phyloP scores from a whole-genome alignment of 768 basidiomycete genomes.

The Sistotremastrum niveocremeum region DNA sequence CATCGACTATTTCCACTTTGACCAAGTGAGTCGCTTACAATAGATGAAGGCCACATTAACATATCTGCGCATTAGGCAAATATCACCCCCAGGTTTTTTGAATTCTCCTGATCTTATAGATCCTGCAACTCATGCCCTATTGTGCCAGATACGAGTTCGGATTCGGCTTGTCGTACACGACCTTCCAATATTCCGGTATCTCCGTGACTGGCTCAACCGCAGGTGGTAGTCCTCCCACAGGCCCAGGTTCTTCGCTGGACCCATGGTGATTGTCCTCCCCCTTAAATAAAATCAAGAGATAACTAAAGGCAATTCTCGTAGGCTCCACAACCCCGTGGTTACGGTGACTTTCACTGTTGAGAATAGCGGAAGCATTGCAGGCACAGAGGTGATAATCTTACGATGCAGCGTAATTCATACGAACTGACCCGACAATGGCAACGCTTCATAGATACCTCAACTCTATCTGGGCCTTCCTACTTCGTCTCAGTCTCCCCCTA shows the following conservation, averaged over 20 bases:
- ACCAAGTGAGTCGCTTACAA: slow-evolving; percentile 17
- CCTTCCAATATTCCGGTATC: slow-evolving; percentile 36
- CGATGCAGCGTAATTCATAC: background rate
- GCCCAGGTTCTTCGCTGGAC: slow-evolving; percentile 37
- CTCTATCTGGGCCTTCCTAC: slow-evolving; percentile 39
- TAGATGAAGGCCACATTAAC: slow-evolving; percentile 1
- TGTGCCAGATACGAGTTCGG: slow-evolving; percentile 26
- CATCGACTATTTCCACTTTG: slow-evolving; percentile 48
- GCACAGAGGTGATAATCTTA: slow-evolving; percentile 32
- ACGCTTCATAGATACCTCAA: slow-evolving; percentile 32
- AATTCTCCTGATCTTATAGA: slow-evolving; percentile 1
- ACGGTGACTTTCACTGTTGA: slow-evolving; percentile 36
- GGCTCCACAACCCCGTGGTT: slow-evolving; percentile 39
- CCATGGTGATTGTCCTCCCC: slow-evolving; percentile 25
- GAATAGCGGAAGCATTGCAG: slow-evolving; percentile 41
- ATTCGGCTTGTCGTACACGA: slow-evolving; percentile 44
- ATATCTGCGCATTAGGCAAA: slow-evolving; percentile 12
- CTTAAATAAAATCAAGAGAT: background rate
- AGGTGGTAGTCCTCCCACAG: slow-evolving; percentile 29
- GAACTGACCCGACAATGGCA: background rate
- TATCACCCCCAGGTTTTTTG: slow-evolving; percentile 26
- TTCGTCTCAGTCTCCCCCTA: slow-evolving; percentile 33
- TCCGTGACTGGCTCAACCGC: slow-evolving; percentile 27
- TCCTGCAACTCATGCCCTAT: too few relatives aligned
- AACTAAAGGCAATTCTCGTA: slow-evolving; percentile 9